Evolutionary conservation across 208 protist species (phyloP).

Genomic region (Leishmania mexicana): DNA sequence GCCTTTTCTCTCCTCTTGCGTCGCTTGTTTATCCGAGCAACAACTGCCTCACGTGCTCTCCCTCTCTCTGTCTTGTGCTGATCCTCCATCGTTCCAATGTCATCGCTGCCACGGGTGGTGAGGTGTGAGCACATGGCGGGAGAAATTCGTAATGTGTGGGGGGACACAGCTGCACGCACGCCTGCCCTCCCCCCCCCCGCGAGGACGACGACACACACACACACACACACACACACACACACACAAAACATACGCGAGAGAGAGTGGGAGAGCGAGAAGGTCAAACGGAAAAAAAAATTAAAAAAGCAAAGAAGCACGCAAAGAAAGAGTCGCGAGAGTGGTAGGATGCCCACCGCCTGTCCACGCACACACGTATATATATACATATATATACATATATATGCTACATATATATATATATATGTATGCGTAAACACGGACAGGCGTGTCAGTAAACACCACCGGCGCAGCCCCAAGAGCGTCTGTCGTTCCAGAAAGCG

Average conservation of each 20-base stretch:
- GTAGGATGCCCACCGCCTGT: not conserved
- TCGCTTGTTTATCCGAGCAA: not conserved
- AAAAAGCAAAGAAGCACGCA: not conserved
- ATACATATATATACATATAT: not conserved
- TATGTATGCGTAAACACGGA: not conserved
- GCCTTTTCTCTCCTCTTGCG: not conserved
- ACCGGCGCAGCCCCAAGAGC: not conserved
- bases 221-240: too few relatives aligned
- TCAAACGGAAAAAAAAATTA: not conserved
- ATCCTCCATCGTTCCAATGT: not conserved
- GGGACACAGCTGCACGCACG: not conserved
- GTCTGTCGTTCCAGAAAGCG: not conserved
- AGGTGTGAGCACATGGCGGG: too few relatives aligned
- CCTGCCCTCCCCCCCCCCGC: not conserved
- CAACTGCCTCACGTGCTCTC: not conserved
- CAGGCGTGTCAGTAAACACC: not conserved
- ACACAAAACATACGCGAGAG: not conserved
- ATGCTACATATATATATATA: not conserved
- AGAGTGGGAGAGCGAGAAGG: not conserved
- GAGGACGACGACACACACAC: not conserved
- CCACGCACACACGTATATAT: not conserved
- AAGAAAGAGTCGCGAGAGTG: not conserved
- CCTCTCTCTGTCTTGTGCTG: too few relatives aligned
- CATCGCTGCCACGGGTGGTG: not conserved
- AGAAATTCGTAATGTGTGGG: too few relatives aligned